Conservation (phyloP, 1,284 basidiomycete species). For the Coriolopsis trogii region DNA sequence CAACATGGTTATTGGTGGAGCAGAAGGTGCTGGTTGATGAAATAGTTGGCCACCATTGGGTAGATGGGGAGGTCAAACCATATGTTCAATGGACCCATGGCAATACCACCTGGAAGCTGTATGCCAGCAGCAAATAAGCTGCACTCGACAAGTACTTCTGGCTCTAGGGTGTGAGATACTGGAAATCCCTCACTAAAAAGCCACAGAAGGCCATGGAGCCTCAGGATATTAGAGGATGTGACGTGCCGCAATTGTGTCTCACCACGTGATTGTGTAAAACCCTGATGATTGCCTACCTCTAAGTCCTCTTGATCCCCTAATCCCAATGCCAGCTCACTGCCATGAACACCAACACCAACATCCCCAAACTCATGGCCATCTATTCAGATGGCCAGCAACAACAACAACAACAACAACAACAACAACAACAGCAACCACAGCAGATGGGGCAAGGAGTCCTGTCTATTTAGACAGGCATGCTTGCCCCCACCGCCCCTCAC, state of each 20-base stretch:
- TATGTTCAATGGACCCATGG: conserved; percentile 38
- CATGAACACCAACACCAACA: background rate
- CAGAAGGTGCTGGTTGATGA: conserved; percentile 28
- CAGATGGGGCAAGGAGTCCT: background rate
- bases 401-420: background rate
- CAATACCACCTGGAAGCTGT: conserved; percentile 35
- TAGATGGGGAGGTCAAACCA: conserved; percentile 28
- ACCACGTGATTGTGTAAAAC: background rate
- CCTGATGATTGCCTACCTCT: background rate
- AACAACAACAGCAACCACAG: background rate
- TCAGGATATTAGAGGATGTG: no score
- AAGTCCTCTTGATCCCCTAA: background rate
- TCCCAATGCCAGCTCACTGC: background rate
- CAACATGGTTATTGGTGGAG: conserved; percentile 33
- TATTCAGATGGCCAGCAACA: no score
- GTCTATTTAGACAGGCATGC: background rate
- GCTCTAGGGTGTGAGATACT: conserved; percentile 10
- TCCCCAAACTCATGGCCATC: background rate
- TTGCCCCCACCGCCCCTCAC: background rate
- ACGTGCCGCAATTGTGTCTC: background rate
- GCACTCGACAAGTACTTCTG: conserved; percentile 32
- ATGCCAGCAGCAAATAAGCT: conserved; percentile 21
- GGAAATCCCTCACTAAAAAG: background rate
- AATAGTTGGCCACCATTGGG: conserved; percentile 35
- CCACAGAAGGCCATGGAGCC: no score